A percentile compares a stretch with the other conserved stretches of the same genome.
phyloP scores from a whole-genome alignment of 352 stramenopile genomes.

The Phytopythium kandeliae region DNA sequence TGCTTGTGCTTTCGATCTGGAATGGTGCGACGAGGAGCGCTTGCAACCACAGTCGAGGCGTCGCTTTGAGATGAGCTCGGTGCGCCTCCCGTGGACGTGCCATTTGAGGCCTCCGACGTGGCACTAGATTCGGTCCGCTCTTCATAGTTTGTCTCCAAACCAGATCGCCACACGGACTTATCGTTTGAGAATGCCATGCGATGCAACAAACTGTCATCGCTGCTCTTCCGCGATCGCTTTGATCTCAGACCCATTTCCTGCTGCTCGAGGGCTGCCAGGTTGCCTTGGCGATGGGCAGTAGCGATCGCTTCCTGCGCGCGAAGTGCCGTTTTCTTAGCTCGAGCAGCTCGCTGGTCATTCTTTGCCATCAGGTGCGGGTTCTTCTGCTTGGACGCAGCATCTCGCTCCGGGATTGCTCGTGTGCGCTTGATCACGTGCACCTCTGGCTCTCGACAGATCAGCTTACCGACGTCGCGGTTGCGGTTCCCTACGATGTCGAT shows the following conservation, averaged over 20 bases:
- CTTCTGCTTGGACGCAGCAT: conserved; percentile 21
- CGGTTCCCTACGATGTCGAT: conserved; percentile 67
- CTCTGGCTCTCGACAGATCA: conserved; percentile 46
- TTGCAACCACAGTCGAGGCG: neutral
- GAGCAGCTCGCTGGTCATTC: conserved; percentile 50
- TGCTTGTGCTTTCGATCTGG: conserved; percentile 65
- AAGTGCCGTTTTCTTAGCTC: conserved; percentile 35
- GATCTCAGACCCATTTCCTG: conserved; percentile 11
- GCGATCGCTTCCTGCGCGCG: conserved; percentile 41
- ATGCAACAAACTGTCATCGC: conserved; percentile 43
- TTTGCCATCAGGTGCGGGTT: conserved; percentile 34
- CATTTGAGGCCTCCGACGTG: too few species aligned
- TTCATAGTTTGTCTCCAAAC: conserved; percentile 47
- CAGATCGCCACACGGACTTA: conserved; percentile 43
- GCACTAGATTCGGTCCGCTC: conserved; percentile 10
- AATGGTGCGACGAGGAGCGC: conserved; percentile 12
- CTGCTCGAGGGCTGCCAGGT: conserved; percentile 1
- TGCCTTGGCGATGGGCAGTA: conserved; percentile 11
- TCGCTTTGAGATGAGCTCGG: neutral
- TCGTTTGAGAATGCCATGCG: conserved; percentile 43
- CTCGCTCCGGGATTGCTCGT: conserved; percentile 21
- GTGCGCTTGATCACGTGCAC: conserved; percentile 32
- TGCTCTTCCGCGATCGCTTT: conserved; percentile 37
- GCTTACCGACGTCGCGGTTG: conserved; percentile 52
- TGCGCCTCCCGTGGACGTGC: too few species aligned